Evolutionary conservation across 1,139 yeast species (phyloP).

Genomic region (Scheffersomyces insectosa): DNA sequence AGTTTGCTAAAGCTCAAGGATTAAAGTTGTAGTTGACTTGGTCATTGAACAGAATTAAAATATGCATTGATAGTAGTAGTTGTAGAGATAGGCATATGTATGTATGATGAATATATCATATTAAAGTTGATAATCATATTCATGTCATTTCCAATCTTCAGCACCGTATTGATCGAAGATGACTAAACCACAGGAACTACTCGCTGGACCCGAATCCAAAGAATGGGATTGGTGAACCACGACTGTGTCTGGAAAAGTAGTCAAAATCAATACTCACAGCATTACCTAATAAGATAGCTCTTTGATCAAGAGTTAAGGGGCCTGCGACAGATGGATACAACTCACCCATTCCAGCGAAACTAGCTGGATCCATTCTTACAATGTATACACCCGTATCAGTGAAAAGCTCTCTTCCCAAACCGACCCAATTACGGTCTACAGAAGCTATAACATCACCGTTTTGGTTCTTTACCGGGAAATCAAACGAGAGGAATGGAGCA

Average conservation of each 20-base stretch:
- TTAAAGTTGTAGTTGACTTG: background rate
- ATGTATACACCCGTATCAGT: constrained; percentile 95
- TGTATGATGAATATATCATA: too few species aligned
- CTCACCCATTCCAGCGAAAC: constrained; percentile 51
- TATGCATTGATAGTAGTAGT: too few species aligned
- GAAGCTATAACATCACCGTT: constrained; percentile 63
- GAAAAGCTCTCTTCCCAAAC: constrained; percentile 85
- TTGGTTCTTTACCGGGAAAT: constrained; percentile 72
- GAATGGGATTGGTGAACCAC: constrained; percentile 47
- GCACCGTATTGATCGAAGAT: too few species aligned
- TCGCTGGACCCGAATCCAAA: constrained; percentile 30
- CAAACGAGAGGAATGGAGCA: constrained; percentile 83
- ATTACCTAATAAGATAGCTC: constrained; percentile 82
- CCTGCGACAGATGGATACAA: constrained; percentile 43
- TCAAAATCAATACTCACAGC: constrained; percentile 94
- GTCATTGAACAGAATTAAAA: too few species aligned
- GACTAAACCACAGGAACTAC: constrained; percentile 5
- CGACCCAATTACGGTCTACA: constrained; percentile 94
- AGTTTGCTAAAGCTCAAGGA: constrained; percentile 2
- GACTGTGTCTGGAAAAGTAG: constrained; percentile 86
- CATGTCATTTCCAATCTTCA: too few species aligned
- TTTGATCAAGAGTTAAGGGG: constrained; percentile 69
- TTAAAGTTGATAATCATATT: too few species aligned
- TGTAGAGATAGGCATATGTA: too few species aligned
- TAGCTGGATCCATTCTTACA: constrained; percentile 74